phyloP scores from a whole-genome alignment of 768 basidiomycete species.

The Mycena galericulata region DNA sequence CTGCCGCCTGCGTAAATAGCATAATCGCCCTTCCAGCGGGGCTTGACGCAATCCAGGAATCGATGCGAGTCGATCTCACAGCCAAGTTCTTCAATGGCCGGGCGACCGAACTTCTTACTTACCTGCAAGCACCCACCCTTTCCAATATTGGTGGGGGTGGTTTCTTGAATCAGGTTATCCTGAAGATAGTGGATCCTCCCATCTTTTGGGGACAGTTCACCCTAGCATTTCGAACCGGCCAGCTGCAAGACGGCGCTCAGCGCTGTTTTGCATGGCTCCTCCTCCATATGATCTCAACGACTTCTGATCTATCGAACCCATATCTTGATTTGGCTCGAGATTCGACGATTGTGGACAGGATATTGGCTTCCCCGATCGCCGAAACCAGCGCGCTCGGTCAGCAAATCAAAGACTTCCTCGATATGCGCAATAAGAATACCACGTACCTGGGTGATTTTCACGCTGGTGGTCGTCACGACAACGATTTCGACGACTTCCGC shows the following conservation, averaged over 20 bases:
- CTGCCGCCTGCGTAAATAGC: constrained; percentile 47
- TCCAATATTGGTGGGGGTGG: constrained; percentile 55
- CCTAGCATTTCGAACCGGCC: constrained; percentile 48
- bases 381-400: constrained; percentile 34
- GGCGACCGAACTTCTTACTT: constrained; percentile 50
- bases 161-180: constrained; percentile 53
- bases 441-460: constrained; percentile 40
- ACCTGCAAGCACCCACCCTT: constrained; percentile 52
- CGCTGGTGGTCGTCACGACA: constrained; percentile 77
- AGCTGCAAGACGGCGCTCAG: constrained; percentile 50
- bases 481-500: constrained; percentile 71
- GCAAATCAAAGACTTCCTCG: constrained; percentile 51
- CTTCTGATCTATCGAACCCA: not conserved
- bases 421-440: constrained; percentile 39
- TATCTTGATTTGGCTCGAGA: constrained; percentile 5
- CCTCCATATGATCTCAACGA: not conserved
- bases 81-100: constrained; percentile 56
- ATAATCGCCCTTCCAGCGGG: constrained; percentile 53
- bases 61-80: constrained; percentile 55
- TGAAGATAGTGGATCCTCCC: constrained; percentile 59
- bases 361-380: not conserved
- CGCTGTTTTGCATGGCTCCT: constrained; percentile 10
- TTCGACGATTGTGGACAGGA: not conserved
- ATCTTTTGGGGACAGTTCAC: constrained; percentile 61
- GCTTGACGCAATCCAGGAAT: constrained; percentile 50